phyloP scores from a whole-genome alignment of 2,329 filamentous ascomycete species.

The Aureobasidium sp. region DNA sequence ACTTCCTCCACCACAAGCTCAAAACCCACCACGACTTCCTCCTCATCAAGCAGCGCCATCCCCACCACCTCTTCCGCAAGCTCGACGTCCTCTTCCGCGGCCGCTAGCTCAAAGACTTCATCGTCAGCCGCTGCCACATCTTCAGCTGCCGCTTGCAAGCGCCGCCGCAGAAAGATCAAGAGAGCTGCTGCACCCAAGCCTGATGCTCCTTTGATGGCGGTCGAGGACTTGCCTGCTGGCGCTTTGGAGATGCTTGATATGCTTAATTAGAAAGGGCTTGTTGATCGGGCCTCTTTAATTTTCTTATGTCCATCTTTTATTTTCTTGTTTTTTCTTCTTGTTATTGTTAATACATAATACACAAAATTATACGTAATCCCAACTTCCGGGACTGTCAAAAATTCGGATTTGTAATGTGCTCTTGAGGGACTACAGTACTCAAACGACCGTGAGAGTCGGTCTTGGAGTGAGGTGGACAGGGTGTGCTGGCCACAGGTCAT shows the following conservation, averaged over 20 bases:
- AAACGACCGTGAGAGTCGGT: too few relatives aligned
- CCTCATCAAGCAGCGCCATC: not conserved
- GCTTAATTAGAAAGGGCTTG: not conserved
- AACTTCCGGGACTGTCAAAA: too few relatives aligned
- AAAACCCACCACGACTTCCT: not conserved
- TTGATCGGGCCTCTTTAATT: not conserved
- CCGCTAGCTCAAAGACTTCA: too few relatives aligned
- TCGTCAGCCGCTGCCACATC: not conserved
- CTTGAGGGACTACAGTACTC: too few relatives aligned
- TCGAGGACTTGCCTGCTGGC: slow-evolving; percentile 1
- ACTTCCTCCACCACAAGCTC: not conserved
- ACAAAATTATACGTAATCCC: too few relatives aligned
- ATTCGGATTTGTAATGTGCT: too few relatives aligned
- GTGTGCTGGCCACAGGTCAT: too few relatives aligned
- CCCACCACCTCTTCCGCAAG: not conserved
- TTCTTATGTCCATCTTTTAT: too few relatives aligned
- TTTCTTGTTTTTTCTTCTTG: too few relatives aligned
- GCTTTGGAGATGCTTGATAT: not conserved
- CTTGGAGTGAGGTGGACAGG: too few relatives aligned
- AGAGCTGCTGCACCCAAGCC: not conserved
- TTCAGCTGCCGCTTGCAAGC: not conserved
- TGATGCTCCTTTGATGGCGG: not conserved
- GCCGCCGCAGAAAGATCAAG: slow-evolving; percentile 11
- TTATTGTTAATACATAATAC: too few relatives aligned
- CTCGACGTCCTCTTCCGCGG: not conserved